Conservation (phyloP, 495 filamentous ascomycete species). For the Tuber borchii region DNA sequence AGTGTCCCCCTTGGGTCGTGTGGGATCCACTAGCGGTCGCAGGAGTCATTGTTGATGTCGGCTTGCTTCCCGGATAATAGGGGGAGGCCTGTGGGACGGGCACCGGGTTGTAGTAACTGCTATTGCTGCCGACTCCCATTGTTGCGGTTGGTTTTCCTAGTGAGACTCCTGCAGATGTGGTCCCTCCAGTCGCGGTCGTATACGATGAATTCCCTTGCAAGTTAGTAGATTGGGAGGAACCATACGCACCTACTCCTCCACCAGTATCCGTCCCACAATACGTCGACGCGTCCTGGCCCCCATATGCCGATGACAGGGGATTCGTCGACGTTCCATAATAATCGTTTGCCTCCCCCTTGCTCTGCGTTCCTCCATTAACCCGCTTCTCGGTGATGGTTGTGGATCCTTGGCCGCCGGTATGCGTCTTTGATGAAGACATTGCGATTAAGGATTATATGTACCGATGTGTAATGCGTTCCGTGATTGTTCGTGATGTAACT, state of each 20-base stretch:
- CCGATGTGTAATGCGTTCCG: conserved; percentile 5
- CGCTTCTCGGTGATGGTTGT: conserved; percentile 3
- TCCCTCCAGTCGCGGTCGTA: not conserved
- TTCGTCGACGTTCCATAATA: conserved; percentile 28
- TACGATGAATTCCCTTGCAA: conserved; percentile 10
- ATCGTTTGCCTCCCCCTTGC: conserved; percentile 16
- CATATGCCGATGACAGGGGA: conserved; percentile 23
- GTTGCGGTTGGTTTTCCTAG: not conserved
- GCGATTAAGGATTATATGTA: conserved; percentile 22
- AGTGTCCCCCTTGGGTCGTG: not conserved
- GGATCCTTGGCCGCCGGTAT: not conserved
- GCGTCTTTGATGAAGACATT: conserved; percentile 15
- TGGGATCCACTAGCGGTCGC: not conserved
- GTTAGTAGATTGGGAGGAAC: conserved; percentile 22
- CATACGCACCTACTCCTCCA: conserved; percentile 29
- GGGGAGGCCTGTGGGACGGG: conserved; percentile 33
- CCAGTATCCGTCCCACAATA: conserved; percentile 11
- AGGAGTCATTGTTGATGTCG: not conserved
- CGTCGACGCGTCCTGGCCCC: conserved; percentile 13
- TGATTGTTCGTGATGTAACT: conserved; percentile 14
- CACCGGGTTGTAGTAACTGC: conserved; percentile 23
- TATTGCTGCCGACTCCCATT: not conserved
- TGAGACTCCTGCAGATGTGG: not conserved
- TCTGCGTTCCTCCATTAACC: conserved; percentile 5
- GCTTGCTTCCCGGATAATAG: conserved; percentile 12